These are phyloP conservation scores for Beverwykella pulmonaria DNA, from an alignment of 495 filamentous ascomycete genomes.

Conservation along the genomic window DNA sequence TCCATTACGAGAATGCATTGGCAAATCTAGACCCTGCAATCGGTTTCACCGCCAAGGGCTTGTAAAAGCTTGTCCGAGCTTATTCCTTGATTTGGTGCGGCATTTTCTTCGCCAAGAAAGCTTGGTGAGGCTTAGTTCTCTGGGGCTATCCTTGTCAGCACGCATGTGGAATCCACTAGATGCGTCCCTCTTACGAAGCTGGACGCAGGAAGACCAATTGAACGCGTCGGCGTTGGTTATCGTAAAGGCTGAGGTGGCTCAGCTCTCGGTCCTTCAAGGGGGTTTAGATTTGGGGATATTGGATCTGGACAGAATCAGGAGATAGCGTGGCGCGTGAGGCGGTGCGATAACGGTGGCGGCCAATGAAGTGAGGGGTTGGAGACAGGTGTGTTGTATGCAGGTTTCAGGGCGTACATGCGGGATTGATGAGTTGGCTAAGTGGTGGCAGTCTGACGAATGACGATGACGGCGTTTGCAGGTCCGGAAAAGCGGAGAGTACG, in stretches of 20 bases:
- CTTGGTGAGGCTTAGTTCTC: constrained; percentile 29
- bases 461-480: background rate
- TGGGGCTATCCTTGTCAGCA: background rate
- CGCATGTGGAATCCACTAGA: background rate
- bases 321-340: background rate
- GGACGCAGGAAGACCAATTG: background rate
- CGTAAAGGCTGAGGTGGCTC: constrained; percentile 10
- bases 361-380: background rate
- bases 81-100: constrained; percentile 13
- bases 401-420: background rate
- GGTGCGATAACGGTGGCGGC: background rate
- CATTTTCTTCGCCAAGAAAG: constrained; percentile 26
- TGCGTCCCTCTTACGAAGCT: background rate
- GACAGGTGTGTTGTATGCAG: background rate
- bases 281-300: background rate
- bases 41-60: constrained; percentile 19
- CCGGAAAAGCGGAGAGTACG: background rate
- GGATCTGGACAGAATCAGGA: background rate
- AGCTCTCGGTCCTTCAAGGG: background rate
- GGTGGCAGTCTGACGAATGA: background rate
- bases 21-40: background rate
- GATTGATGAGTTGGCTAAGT: background rate
- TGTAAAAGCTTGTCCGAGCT: constrained; percentile 19
- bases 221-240: background rate
- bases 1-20: background rate